Evolutionary conservation across 2,329 filamentous ascomycete species (phyloP).

Genomic region (Phyllachora maydis): DNA sequence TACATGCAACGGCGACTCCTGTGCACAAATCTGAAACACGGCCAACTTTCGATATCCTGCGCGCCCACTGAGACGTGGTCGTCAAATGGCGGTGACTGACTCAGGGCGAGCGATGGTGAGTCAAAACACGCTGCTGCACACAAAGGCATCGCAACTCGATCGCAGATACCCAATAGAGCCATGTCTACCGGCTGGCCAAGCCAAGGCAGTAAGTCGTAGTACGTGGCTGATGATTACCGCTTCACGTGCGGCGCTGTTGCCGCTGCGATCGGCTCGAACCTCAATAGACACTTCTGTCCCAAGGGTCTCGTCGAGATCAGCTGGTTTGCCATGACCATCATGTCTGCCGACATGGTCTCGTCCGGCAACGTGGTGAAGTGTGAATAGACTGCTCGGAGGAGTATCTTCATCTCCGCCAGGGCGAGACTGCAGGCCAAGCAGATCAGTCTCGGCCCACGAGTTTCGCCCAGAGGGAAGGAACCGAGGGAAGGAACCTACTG

Average conservation of each 20-base stretch:
- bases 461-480: background rate
- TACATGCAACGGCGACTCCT: too few relatives aligned
- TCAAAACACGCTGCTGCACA: too few relatives aligned
- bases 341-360: slow-evolving; percentile 25
- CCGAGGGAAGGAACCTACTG: slow-evolving; percentile 29
- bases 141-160: too few relatives aligned
- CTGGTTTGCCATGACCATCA: slow-evolving; percentile 47
- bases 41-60: too few relatives aligned
- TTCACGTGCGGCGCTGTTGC: slow-evolving; percentile 1
- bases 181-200: too few relatives aligned
- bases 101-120: too few relatives aligned
- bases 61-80: too few relatives aligned
- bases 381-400: slow-evolving; percentile 42
- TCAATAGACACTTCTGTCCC: slow-evolving; percentile 36
- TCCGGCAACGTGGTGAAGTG: slow-evolving; percentile 34
- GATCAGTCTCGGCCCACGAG: background rate
- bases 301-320: slow-evolving; percentile 43
- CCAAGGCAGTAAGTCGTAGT: too few relatives aligned
- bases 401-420: slow-evolving; percentile 44
- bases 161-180: too few relatives aligned
- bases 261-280: slow-evolving; percentile 18
- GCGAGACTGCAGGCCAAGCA: slow-evolving; percentile 25
- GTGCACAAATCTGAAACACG: too few relatives aligned
- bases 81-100: too few relatives aligned
- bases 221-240: too few relatives aligned